These are phyloP conservation scores for Yarrowia yakushimensis DNA, from an alignment of 805 yeast genomes.

Conservation along the genomic window DNA sequence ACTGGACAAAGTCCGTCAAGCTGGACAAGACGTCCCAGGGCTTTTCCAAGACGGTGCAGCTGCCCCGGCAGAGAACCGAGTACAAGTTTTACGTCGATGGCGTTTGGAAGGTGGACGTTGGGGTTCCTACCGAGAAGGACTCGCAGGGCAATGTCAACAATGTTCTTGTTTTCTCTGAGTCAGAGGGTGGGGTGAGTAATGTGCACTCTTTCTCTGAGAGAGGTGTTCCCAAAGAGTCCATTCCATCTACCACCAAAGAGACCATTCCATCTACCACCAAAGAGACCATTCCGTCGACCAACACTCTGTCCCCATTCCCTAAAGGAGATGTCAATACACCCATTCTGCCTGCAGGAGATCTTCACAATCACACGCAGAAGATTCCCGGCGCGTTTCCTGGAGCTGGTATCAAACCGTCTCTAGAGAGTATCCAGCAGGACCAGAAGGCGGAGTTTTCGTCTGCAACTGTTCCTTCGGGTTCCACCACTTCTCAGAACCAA, in stretches of 20 bases:
- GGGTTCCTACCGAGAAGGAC: conserved; percentile 31
- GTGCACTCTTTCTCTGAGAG: too few relatives aligned
- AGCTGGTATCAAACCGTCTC: background rate
- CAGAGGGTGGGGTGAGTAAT: too few relatives aligned
- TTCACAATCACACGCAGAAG: conserved; percentile 13
- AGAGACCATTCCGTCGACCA: too few relatives aligned
- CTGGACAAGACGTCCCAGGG: conserved; percentile 46
- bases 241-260: too few relatives aligned
- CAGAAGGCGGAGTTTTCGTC: background rate
- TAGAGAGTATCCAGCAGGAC: background rate
- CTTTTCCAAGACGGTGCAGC: conserved; percentile 35
- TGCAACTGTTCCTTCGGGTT: background rate
- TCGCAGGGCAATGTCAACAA: conserved; percentile 29
- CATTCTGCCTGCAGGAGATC: too few relatives aligned
- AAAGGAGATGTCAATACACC: too few relatives aligned
- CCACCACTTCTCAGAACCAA: conserved; percentile 1
- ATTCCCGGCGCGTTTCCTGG: conserved; percentile 21
- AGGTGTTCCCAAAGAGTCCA: too few relatives aligned
- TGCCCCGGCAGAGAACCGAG: conserved; percentile 31
- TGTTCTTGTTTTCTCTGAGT: background rate
- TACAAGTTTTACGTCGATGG: conserved; percentile 63
- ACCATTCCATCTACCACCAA: too few relatives aligned
- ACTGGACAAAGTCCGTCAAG: conserved; percentile 51
- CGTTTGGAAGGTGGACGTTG: conserved; percentile 48
- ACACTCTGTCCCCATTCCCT: too few relatives aligned